Conservation (phyloP, 179 eudicot species). For the Beta lomatogona region DNA sequence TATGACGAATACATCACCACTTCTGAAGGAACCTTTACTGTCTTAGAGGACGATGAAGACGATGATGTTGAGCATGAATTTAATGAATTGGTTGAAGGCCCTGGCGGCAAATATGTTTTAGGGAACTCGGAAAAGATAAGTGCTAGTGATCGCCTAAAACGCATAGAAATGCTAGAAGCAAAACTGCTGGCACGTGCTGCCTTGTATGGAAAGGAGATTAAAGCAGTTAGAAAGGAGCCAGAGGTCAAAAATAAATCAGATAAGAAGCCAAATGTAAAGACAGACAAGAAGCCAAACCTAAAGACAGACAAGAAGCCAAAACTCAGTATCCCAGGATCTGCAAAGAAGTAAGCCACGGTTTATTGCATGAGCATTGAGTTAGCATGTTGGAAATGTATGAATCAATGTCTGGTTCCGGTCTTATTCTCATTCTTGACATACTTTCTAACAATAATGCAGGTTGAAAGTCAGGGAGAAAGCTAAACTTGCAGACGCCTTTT, state of each 20-base stretch:
- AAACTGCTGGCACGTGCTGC: constrained; percentile 18
- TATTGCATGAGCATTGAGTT: constrained; percentile 7
- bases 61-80: constrained; percentile 26
- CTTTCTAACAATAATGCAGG: constrained; percentile 44
- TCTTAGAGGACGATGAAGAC: constrained; percentile 21
- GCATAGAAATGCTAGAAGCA: constrained; percentile 4
- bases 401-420: background rate
- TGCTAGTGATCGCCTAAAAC: constrained; percentile 9
- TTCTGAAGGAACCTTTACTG: constrained; percentile 22
- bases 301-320: constrained; percentile 41
- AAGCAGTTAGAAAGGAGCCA: constrained; percentile 36
- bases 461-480: constrained; percentile 72
- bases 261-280: too few species aligned
- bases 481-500: constrained; percentile 60
- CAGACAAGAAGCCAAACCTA: constrained; percentile 19
- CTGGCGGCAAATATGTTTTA: constrained; percentile 30
- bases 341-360: constrained; percentile 26
- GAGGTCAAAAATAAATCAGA: constrained; percentile 37
- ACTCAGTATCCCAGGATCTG: constrained; percentile 36
- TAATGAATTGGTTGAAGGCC: constrained; percentile 29
- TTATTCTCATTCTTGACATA: constrained; percentile 7
- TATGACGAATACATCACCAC: constrained; percentile 13
- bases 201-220: constrained; percentile 27
- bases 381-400: background rate
- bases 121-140: constrained; percentile 17